Evolutionary conservation across 176 grass and related monocot species (phyloP), one percentile per base, ranked within the genome.

Genomic region (Triticum urartu): DNA sequence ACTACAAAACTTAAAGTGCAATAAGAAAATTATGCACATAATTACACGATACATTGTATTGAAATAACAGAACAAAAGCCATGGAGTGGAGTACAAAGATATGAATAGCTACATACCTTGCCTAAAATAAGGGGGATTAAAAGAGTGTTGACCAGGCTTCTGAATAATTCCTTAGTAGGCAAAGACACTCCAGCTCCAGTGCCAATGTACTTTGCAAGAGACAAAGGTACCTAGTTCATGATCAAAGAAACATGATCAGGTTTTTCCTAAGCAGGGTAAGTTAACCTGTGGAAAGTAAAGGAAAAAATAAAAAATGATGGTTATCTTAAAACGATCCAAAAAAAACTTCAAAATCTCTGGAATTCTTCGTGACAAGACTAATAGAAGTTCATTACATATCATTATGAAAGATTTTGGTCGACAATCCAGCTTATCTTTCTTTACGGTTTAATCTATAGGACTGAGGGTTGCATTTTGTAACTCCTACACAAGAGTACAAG

Each of bases 141-240:
- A 82, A 98, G 93, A 5, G 82, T 90, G 43, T 67, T 94, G 39
- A 94, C 61, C 45, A 98, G 91, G 86, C 90, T 98, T 84, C 89
- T 95, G 75, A 95, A 98, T 76, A 95, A 80, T 84, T 95, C 58
- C 21, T 72, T 35, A 68, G 93, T 94, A 81, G 96, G 96, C 81
- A 95, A 87, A 72, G 91, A 89, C 22, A 94, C 79, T 68, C 93
- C 93, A 78, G 84, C 86, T 82, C 93, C 93, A 83, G 78, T 69
- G 11, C 91, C 93, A 79, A 95, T 77, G 25, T 92, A 98, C 64
- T 87, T 98, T 76, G 93, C 85, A 81, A 98, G 91, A 54, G 95
- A 95, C 91, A 98, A 74, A 75, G 96, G 96, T 69, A 92, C 88
- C 96, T 98, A 62, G 12, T 85, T 34, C 64, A 82, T 24, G 68